A percentile compares a stretch with the other conserved stretches of the same genome.
Conservation (phyloP, 306 rosid species). For the Mimosa pudica region DNA sequence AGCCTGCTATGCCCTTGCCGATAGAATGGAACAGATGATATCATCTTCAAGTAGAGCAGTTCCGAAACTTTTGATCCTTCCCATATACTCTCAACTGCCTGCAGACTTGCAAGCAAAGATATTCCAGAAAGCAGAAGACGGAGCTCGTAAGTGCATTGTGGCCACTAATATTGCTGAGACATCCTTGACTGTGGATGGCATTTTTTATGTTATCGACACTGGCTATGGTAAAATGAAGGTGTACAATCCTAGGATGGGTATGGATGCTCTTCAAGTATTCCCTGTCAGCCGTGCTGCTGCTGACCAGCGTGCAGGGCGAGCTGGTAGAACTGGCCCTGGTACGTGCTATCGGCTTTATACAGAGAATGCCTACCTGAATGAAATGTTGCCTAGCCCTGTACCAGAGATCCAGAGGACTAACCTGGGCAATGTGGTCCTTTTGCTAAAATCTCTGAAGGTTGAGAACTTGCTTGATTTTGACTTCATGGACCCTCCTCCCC, state of each 20-base stretch:
- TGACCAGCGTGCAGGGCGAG: constrained; percentile 97
- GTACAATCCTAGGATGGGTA: constrained; percentile 97
- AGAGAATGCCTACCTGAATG: constrained; percentile 85
- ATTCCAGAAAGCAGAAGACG: constrained; percentile 94
- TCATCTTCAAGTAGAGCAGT: constrained; percentile 73
- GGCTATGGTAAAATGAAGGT: constrained; percentile 99
- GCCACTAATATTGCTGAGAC: constrained; percentile 99
- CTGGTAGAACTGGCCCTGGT: constrained; percentile 99
- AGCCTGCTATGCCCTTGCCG: constrained; percentile 92
- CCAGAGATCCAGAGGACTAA: constrained; percentile 99
- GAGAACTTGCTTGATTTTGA: constrained; percentile 93
- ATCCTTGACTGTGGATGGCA: constrained; percentile 95
- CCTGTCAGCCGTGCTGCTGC: constrained; percentile 99
- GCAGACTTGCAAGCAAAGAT: constrained; percentile 98
- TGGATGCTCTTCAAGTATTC: constrained; percentile 99
- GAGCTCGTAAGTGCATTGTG: constrained; percentile 94
- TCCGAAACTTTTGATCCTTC: constrained; percentile 89
- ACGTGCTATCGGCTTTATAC: constrained; percentile 92
- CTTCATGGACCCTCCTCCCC: constrained; percentile 99
- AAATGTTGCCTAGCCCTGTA: constrained; percentile 88
- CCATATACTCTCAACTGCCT: constrained; percentile 98
- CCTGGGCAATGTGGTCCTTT: constrained; percentile 90
- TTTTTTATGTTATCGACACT: constrained; percentile 89
- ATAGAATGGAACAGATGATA: constrained; percentile 84
- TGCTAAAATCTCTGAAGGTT: constrained; percentile 93